phyloP scores from a whole-genome alignment of 1,139 yeast species.

The Protomyces lactucae-debilis region DNA sequence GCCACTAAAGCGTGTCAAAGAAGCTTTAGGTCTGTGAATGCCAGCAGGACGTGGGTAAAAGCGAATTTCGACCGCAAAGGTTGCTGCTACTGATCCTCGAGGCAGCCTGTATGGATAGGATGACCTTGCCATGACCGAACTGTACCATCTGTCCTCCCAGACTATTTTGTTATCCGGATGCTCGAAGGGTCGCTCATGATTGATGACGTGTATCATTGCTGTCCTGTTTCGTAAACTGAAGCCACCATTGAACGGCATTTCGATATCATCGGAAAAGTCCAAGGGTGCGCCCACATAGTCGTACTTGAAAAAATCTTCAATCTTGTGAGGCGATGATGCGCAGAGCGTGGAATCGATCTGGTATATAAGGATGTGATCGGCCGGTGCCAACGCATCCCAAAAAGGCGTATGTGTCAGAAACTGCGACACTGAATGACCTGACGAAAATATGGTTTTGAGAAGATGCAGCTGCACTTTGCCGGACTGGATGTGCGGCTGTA shows the following conservation, averaged over 20 bases:
- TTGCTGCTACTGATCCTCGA: background rate
- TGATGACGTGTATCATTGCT: slow-evolving; percentile 8
- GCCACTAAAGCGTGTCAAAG: background rate
- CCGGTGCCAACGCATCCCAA: slow-evolving; percentile 21
- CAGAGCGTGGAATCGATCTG: slow-evolving; percentile 13
- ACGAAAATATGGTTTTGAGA: background rate
- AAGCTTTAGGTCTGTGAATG: background rate
- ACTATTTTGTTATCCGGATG: background rate
- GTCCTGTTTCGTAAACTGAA: slow-evolving; percentile 7
- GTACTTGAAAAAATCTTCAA: slow-evolving; percentile 16
- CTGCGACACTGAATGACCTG: background rate
- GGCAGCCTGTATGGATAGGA: background rate
- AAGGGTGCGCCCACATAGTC: slow-evolving; percentile 22
- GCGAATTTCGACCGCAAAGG: background rate
- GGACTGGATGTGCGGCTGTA: background rate
- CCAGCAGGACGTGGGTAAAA: background rate
- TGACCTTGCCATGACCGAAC: background rate
- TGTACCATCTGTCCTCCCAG: slow-evolving; percentile 10
- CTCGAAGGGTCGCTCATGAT: background rate
- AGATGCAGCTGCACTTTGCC: slow-evolving; percentile 7
- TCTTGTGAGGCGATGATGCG: background rate
- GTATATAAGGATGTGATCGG: slow-evolving; percentile 10
- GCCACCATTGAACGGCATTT: slow-evolving; percentile 2
- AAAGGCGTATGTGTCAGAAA: background rate
- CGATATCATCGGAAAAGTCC: background rate